Base-by-base conservation (phyloP, 495 filamentous ascomycete genomes). In the Neurospora intermedia region DNA sequence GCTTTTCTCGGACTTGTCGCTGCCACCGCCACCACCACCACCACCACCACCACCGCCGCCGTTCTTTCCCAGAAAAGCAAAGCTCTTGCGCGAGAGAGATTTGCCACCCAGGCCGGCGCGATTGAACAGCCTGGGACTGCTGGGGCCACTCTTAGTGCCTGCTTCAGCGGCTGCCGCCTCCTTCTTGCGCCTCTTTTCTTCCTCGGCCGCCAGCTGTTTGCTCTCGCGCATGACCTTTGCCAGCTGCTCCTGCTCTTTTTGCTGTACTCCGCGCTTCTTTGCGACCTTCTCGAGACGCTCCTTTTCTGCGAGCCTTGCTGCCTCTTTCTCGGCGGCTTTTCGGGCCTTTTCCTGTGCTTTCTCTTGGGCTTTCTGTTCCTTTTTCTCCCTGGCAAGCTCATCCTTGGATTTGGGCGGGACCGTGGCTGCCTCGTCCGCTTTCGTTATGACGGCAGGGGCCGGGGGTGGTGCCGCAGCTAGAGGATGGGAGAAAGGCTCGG, bases 331-430 rank as follows among this genome's bases (percentile, higher is more conserved):
- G 1, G 88, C 71, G 83, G 85, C 91, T 76, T 91, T 94, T 35
- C 91, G 89, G 27, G 88, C 88, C 27, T 86, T 87, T 72, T 89
- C 91, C 9, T 85, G 83, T 69, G 90, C 90, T 76, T 91, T 91
- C 73, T 91, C 89, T 73, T 87, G 89, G 31, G 87, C 82, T 54
- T 85, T 85, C 13, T 75, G 75, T 80, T 83, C 85, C 75, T 85
- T 86, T 81, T 88, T 88, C 69, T 85, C 86, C 2, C 80, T 78
- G 46, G 84, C 85, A 76, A 86, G 85, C 69, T 87, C 85, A 38
- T 85, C 86, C 77, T 86, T 91, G 38, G 83, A 83, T 77, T 85
- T 81, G 18, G 75, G 69, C 71, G 77, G 81, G 43, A 82, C 83
- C 40, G 82, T 74, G 77, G 75, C 76, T 40, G 77, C 75, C 74